Evolutionary conservation across 1,284 basidiomycete species (phyloP), one percentile per base, ranked within the genome.

Genomic region (Heterobasidion occidentale): DNA sequence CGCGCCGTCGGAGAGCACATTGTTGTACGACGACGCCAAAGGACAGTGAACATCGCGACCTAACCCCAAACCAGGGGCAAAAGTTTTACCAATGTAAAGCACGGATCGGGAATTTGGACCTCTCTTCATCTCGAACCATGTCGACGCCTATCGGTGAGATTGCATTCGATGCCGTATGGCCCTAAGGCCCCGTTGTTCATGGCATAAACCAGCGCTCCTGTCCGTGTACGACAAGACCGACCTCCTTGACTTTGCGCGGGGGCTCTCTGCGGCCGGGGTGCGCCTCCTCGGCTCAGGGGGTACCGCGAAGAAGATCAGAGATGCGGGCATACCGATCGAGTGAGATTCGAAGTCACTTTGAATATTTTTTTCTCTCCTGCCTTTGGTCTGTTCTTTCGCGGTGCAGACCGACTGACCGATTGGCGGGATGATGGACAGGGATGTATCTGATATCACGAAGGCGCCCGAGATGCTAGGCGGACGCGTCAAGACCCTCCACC

Each of bases 401-500:
- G 11, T 15, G 46, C 19, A 12, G 19, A n/a, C 46, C 11, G 27
- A 9, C n/a, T 48, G 46, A n/a, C 19, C 17, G 27, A 27, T 27
- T 27, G 27, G 27, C 27, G 27, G 27, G 27, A 27, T 27, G 27
- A 27, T 15, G 17, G 15, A 14, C 63, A 98, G 95, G 63, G 97
- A 99, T 83, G 95, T 99, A 49, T 94, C 94, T 19, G 92, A 94
- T 67, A 91, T 99, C 73, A 99, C 97, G 53, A 96, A 96, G 68
- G 95, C 95, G 1, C 97, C 96, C n/a, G 97, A 99, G 73, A 99
- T 99, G 94, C 83, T 99, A 14, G 95, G 96, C 56, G 97, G 97
- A 47, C 83, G 97, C 61, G 97, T 99, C 62, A 99, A 99, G 78
- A 99, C 97, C 6, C 83, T 99, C n/a, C 97, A 99, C 69, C 97